Evolutionary conservation across 805 yeast species (phyloP).

Genomic region (Helenozyma rhizophorensis): DNA sequence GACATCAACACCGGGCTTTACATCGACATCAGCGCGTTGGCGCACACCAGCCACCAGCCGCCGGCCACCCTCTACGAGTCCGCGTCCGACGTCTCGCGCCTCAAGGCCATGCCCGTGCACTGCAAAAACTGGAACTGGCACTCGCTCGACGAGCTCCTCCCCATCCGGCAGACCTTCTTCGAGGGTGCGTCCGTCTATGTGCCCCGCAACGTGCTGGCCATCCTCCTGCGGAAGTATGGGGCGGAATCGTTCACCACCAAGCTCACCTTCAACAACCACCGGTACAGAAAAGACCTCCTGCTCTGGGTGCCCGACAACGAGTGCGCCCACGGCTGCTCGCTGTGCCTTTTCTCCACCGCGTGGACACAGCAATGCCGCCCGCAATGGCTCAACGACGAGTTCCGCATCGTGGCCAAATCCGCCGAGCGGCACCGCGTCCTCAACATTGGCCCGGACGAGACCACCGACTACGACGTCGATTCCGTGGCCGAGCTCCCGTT

Average conservation of each 20-base stretch:
- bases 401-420: constrained; percentile 23
- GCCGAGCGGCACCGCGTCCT: constrained; percentile 20
- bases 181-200: constrained; percentile 35
- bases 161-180: constrained; percentile 32
- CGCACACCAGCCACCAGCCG: constrained; percentile 9
- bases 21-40: constrained; percentile 15
- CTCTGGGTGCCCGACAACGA: constrained; percentile 45
- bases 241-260: constrained; percentile 25
- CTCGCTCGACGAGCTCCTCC: constrained; percentile 30
- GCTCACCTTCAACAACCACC: constrained; percentile 24
- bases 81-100: constrained; percentile 1
- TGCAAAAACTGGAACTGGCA: constrained; percentile 41
- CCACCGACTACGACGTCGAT: constrained; percentile 20
- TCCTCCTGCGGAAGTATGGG: constrained; percentile 32
- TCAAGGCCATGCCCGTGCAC: constrained; percentile 23
- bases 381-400: constrained; percentile 29
- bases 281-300: constrained; percentile 39
- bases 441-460: constrained; percentile 21
- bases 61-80: constrained; percentile 4
- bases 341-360: too few relatives aligned
- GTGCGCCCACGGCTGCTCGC: constrained; percentile 24
- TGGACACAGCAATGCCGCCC: constrained; percentile 2
- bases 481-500: constrained; percentile 33
- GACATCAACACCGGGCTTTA: constrained; percentile 38
- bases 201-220: constrained; percentile 28